A percentile compares a stretch with the other conserved stretches of the same genome.
Evolutionary conservation across 768 basidiomycete species (phyloP).

Genomic region (Tubosaeta brunneosetosa): DNA sequence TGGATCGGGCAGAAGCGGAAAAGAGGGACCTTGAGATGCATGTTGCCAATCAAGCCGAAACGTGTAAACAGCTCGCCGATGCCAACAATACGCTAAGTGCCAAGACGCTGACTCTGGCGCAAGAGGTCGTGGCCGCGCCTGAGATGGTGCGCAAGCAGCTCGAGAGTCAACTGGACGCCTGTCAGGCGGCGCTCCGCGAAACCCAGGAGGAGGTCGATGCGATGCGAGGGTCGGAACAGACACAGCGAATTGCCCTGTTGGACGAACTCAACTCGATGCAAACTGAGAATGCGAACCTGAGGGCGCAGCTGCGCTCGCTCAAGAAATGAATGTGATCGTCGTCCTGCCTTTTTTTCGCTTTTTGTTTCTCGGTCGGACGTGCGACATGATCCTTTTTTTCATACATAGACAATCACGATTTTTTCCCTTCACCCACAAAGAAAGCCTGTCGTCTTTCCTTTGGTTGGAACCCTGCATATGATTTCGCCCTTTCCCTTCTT

Average conservation of each 20-base stretch:
- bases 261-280: constrained; percentile 86
- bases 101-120: constrained; percentile 49
- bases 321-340: constrained; percentile 30
- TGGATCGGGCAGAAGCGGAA: constrained; percentile 58
- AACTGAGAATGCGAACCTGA: constrained; percentile 67
- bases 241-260: constrained; percentile 75
- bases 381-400: background rate
- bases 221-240: constrained; percentile 68
- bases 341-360: background rate
- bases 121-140: constrained; percentile 34
- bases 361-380: background rate
- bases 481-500: background rate
- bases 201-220: constrained; percentile 66
- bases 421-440: too few species aligned
- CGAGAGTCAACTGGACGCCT: constrained; percentile 58
- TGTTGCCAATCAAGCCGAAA: constrained; percentile 70
- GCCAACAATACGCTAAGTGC: constrained; percentile 77
- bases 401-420: background rate
- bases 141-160: constrained; percentile 56
- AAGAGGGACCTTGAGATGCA: constrained; percentile 66
- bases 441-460: background rate
- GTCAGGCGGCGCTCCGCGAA: constrained; percentile 54
- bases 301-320: constrained; percentile 63
- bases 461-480: background rate
- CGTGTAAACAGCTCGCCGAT: constrained; percentile 65